phyloP scores from a whole-genome alignment of 2,329 filamentous ascomycete species.

The Beauveria pseudobassiana region DNA sequence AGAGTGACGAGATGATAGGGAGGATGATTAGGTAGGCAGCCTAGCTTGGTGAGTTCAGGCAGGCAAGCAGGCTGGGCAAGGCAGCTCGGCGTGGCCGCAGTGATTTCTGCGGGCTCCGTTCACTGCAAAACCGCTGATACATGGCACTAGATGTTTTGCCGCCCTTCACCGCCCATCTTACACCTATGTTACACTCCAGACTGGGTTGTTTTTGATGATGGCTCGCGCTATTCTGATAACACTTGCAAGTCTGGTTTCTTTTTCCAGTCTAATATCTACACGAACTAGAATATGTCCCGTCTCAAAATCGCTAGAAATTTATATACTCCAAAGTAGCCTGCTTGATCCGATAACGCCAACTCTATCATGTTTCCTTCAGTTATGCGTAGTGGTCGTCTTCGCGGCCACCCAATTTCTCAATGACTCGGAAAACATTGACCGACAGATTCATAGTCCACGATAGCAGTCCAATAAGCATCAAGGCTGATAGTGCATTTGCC shows the following conservation, averaged over 20 bases:
- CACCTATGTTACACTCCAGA: too few species aligned
- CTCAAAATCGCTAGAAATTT: background rate
- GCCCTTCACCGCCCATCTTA: background rate
- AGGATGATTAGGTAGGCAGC: slow-evolving; percentile 3
- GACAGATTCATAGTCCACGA: slow-evolving; percentile 90
- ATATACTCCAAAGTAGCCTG: background rate
- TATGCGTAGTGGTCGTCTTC: slow-evolving; percentile 32
- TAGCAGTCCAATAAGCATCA: slow-evolving; percentile 72
- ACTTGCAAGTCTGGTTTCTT: too few species aligned
- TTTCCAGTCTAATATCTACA: too few species aligned
- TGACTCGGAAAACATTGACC: slow-evolving; percentile 70
- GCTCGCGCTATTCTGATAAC: too few species aligned
- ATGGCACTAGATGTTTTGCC: background rate
- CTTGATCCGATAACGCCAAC: slow-evolving; percentile 5
- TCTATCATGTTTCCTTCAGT: background rate
- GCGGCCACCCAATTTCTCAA: slow-evolving; percentile 51
- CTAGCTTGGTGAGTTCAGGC: background rate
- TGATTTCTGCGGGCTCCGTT: background rate
- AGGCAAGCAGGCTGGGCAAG: background rate
- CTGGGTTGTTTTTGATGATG: too few species aligned
- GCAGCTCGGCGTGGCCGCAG: background rate
- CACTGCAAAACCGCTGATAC: background rate
- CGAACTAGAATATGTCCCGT: background rate
- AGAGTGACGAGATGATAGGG: slow-evolving; percentile 3
- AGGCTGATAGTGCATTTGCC: slow-evolving; percentile 63